Evolutionary conservation across 2,329 filamentous ascomycete genomes (phyloP).

Genomic region (Hymenoscyphus occultus): DNA sequence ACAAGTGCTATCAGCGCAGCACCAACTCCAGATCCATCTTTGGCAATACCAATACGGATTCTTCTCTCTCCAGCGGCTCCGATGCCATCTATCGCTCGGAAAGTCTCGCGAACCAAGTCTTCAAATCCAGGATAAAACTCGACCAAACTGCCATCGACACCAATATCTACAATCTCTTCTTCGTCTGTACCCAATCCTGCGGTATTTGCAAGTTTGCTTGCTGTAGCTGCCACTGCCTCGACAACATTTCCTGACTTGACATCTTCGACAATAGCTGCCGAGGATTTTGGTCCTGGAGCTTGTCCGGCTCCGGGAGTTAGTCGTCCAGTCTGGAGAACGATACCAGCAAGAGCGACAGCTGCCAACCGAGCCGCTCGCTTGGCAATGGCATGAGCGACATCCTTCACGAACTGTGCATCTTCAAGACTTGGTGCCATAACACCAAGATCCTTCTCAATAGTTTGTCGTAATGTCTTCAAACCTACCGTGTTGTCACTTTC

Average conservation of each 20-base stretch:
- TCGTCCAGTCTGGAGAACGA: slow-evolving; percentile 77
- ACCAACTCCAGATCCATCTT: slow-evolving; percentile 94
- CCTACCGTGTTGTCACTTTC: slow-evolving; percentile 75
- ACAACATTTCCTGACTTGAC: slow-evolving; percentile 29
- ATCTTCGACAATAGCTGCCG: slow-evolving; percentile 29
- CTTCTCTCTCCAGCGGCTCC: slow-evolving; percentile 76
- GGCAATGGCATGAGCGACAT: slow-evolving; percentile 77
- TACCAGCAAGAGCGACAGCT: slow-evolving; percentile 81
- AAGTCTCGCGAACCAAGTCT: slow-evolving; percentile 79
- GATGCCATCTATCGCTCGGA: slow-evolving; percentile 73
- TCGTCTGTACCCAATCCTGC: slow-evolving; percentile 31
- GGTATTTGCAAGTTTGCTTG: slow-evolving; percentile 30
- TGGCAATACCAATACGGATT: slow-evolving; percentile 92
- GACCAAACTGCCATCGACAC: slow-evolving; percentile 90
- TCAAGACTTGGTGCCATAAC: slow-evolving; percentile 74
- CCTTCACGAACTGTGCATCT: slow-evolving; percentile 85
- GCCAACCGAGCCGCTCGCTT: slow-evolving; percentile 84
- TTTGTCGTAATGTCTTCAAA: slow-evolving; percentile 70
- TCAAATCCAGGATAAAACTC: slow-evolving; percentile 96
- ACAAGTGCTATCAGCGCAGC: slow-evolving; percentile 92
- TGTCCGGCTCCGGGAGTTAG: slow-evolving; percentile 46
- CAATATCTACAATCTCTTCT: slow-evolving; percentile 78
- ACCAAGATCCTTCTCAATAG: slow-evolving; percentile 72
- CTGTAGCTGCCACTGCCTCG: slow-evolving; percentile 28
- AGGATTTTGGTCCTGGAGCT: slow-evolving; percentile 24